phyloP scores from a whole-genome alignment of 192 early-diverging fungal genomes.

The Coemansia sp. region DNA sequence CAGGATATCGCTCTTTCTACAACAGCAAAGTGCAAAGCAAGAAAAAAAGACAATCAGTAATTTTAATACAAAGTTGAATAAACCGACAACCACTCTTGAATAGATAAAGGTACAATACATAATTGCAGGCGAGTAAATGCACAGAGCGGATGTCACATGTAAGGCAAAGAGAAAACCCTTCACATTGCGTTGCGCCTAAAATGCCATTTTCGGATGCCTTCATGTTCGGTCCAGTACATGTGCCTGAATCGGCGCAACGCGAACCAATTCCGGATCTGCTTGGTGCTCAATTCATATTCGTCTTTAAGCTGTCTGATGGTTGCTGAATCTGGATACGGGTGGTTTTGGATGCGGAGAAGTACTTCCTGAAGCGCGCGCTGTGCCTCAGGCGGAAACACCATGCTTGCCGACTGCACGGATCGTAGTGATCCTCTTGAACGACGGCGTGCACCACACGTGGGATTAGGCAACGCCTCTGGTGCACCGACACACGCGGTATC shows the following conservation, averaged over 20 bases:
- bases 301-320: slow-evolving; percentile 15
- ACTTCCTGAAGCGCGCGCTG: slow-evolving; percentile 20
- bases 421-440: neutral
- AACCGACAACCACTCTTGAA: neutral
- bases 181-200: slow-evolving; percentile 17
- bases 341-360: slow-evolving; percentile 19
- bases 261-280: slow-evolving; percentile 50
- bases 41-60: neutral
- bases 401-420: neutral
- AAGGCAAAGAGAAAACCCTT: neutral
- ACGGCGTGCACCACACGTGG: neutral
- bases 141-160: neutral
- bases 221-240: slow-evolving; percentile 15
- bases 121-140: slow-evolving; percentile 7
- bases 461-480: neutral
- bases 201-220: slow-evolving; percentile 25
- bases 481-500: neutral
- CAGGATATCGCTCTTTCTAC: neutral
- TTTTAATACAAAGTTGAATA: slow-evolving; percentile 1
- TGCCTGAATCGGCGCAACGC: slow-evolving; percentile 36
- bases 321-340: slow-evolving; percentile 27
- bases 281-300: slow-evolving; percentile 18
- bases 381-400: slow-evolving; percentile 24
- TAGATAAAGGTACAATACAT: slow-evolving; percentile 6
- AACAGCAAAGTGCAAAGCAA: neutral